Evolutionary conservation across 1,284 basidiomycete genomes (phyloP), one percentile per base, ranked within the genome.

Genomic region (Lentinula novae-zelandiae): DNA sequence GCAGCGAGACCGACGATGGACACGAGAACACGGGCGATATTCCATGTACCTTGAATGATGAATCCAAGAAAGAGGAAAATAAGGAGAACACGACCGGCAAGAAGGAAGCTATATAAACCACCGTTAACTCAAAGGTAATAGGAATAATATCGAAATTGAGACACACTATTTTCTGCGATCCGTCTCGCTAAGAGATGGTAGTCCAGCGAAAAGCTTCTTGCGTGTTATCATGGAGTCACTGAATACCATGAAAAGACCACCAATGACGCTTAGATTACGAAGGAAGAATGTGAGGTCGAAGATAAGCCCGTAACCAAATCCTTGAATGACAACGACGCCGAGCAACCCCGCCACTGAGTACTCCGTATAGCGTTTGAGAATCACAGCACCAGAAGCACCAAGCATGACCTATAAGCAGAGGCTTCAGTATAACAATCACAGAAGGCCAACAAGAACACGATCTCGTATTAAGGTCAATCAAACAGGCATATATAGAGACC

Each of bases 251-350:
- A 96, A 86, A 51, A 96, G 84, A 53, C 94, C 94, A 62, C 94
- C 94, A 62, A 96, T 90, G 69, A 96, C 94, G 64, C 89, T 92
- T 52, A 96, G 80, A 76, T 96, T 96, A 72, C 94, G 92, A 51
- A 99, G 89, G 93, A 99, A 99, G 84, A 99, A 99, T 78, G 94
- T 98, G 71, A 98, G 82, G 82, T 99, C 97, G 73, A 96, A 96
- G 68, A 96, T 95, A 70, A 96, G 89, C 33, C 94, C 94, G 72
- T 96, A 96, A 66, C 94, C 94, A 67, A 96, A 89, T 33, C 93
- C 97, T 78, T 99, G 97, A 61, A 96, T 86, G 67, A 99, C 77
- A 58, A 99, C 96, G 46, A 99, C 97, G 61, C 80, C 82, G 58
- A 99, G 83, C 56, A 99, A 89, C 64, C 94, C 95, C 50, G 87